Evolutionary conservation across 176 grass and related monocot genomes (phyloP), one percentile per base, ranked within the genome.

Genomic region (Cocos nucifera): DNA sequence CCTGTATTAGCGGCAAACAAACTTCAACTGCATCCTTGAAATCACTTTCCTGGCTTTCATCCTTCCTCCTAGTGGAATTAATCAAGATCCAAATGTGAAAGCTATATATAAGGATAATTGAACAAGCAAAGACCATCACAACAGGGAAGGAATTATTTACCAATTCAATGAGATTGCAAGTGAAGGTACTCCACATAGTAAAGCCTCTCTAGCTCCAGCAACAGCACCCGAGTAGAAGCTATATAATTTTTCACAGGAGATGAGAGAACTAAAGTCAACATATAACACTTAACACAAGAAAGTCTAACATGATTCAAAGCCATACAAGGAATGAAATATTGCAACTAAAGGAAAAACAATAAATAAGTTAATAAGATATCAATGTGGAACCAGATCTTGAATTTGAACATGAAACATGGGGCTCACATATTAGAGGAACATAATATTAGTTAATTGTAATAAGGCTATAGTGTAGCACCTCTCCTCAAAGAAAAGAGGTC

Each of bases 131-230:
- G 20, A 64, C 67, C 12, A 75, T 51, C 17, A 63, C 17, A 50
- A 69, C 6, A 57, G 27, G 52, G 35, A 17, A 61, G 18, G 30
- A 57, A 53, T 73, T 62, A 68, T 77, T 54, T 78, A 89, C 85
- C 82, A 89, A 81, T 86, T 86, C 59, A 89, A 78, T 59, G 85
- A 89, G 53, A 95, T 86, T 54, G 75, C 66, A 17, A 86, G 32
- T 54, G 79, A 95, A 81, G 90, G 82, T 64, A 89, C 30, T 22
- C 79, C 82, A 78, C 35, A 50, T 52, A 89, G 65, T 75, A 89
- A 80, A 66, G 82, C 82, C 74, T 89, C 86, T 74, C 82, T 80
- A 80, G 86, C 78, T 20, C 80, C 73, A 73, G 78, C 73, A 69
- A 90, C 66, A 58, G 74, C 80, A 74, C 82, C 79, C 24, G 80